Base-by-base conservation (phyloP, 129 eudicot genomes). In the Flaveria ramosissima region DNA sequence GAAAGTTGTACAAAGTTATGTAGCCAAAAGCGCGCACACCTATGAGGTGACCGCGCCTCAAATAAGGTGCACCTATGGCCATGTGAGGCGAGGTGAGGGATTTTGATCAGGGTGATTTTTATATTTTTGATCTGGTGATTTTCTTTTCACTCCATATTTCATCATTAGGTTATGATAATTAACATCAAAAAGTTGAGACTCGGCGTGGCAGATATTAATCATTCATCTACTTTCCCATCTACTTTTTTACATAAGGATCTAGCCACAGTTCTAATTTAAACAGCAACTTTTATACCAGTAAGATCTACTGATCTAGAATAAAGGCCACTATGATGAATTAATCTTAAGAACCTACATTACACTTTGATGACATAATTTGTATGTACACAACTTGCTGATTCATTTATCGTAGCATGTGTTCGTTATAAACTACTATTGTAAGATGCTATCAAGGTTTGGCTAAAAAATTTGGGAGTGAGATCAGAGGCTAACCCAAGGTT, bases 401-500 rank as follows among this genome's bases (percentile, higher is more conserved):
- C 50, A 16, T 9, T 19, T 55, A 17, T 55, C 61, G 24, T 55
- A 55, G 7, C 24, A 55, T 55, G 61, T 55, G 41, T 36, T 36
- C 4, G 10, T 17, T 55, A 55, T 17, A 55, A 55, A 16, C 2
- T 1, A 4, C 4, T 55, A 17, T 55, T 17, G 12, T 55, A 55
- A 17, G 41, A 36, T 36, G 39, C 41, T 36, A 36, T 36, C 41
- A 36, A 36, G 41, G 41, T 5, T 48, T 48, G 3, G 6, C 1
- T 46, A 2, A n/a, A 63, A n/a, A 51, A 56, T 46, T 26, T n/a
- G 27, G 50, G 81, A 6, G 53, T 39, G 23, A 26, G 19, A 10
- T 62, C 45, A 69, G 72, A 17, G 69, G 61, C 85, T 76, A 72
- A 86, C 97, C 94, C 47, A 48, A 51, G 66, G 80, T 86, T 82